phyloP scores from a whole-genome alignment of 1,139 yeast species.

The Zygosaccharomyces sapae region DNA sequence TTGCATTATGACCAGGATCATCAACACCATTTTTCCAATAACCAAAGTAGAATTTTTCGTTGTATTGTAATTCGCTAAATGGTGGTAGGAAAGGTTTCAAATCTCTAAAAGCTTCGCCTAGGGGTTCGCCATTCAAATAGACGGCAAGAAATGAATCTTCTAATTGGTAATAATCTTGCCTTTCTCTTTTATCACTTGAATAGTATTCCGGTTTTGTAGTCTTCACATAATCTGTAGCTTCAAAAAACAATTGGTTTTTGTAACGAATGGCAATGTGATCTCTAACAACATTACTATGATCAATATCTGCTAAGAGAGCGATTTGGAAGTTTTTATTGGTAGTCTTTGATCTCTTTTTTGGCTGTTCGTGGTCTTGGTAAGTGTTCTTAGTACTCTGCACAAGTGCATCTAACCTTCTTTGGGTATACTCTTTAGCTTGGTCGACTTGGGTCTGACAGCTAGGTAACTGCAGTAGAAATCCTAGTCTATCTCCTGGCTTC shows the following conservation, averaged over 20 bases:
- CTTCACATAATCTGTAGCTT: slow-evolving; percentile 77
- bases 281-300: slow-evolving; percentile 44
- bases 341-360: slow-evolving; percentile 19
- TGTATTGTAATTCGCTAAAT: slow-evolving; percentile 46
- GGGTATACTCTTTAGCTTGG: slow-evolving; percentile 37
- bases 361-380: slow-evolving; percentile 10
- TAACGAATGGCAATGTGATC: slow-evolving; percentile 88
- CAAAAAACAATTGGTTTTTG: slow-evolving; percentile 73
- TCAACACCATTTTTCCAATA: slow-evolving; percentile 41
- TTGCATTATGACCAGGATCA: slow-evolving; percentile 6
- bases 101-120: slow-evolving; percentile 63
- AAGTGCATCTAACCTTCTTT: slow-evolving; percentile 31
- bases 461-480: slow-evolving; percentile 74
- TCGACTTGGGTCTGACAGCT: slow-evolving; percentile 42
- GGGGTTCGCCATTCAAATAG: slow-evolving; percentile 68
- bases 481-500: slow-evolving; percentile 74
- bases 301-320: slow-evolving; percentile 30
- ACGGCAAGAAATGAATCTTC: slow-evolving; percentile 46
- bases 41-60: slow-evolving; percentile 38
- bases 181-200: slow-evolving; percentile 27
- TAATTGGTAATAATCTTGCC: slow-evolving; percentile 28
- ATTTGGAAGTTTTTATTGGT: slow-evolving; percentile 29
- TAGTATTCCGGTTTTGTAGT: slow-evolving; percentile 46
- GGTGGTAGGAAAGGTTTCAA: slow-evolving; percentile 80
- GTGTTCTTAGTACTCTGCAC: slow-evolving; percentile 10